Percentiles rank a stretch among this genome's conserved stretches.
These are phyloP conservation scores for Primulina eburnea DNA, from an alignment of 257 asterid genomes.

Conservation along the genomic window DNA sequence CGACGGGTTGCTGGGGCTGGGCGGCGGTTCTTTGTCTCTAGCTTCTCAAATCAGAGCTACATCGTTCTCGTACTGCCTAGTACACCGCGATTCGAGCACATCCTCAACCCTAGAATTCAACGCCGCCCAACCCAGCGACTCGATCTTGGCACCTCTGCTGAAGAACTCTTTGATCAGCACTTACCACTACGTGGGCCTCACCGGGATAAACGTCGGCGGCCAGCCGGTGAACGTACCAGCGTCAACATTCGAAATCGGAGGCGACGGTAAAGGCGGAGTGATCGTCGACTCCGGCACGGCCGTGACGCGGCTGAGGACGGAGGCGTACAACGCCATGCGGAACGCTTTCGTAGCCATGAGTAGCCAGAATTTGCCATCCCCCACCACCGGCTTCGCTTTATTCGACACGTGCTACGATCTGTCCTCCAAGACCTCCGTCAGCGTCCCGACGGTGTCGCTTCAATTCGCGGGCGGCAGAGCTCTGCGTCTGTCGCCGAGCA, in stretches of 20 bases:
- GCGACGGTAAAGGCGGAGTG: conserved; percentile 67
- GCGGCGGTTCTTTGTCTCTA: conserved; percentile 60
- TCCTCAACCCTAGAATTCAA: conserved; percentile 72
- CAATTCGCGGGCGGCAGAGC: conserved; percentile 45
- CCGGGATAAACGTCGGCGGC: conserved; percentile 68
- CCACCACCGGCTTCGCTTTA: conserved; percentile 38
- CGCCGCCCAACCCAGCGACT: conserved; percentile 53
- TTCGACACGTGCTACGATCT: conserved; percentile 80
- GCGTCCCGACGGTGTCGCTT: conserved; percentile 66
- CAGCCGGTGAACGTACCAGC: conserved; percentile 33
- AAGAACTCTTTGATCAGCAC: conserved; percentile 34
- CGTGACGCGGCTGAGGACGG: conserved; percentile 58
- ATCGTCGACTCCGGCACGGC: conserved; percentile 93
- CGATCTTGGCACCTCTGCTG: conserved; percentile 53
- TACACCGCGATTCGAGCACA: conserved; percentile 60
- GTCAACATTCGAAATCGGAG: conserved; percentile 34
- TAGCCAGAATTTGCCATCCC: conserved; percentile 31
- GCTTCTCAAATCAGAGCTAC: conserved; percentile 63
- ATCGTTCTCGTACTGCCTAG: conserved; percentile 79
- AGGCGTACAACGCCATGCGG: conserved; percentile 48
- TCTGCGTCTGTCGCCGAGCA: conserved; percentile 46
- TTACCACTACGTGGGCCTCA: conserved; percentile 55
- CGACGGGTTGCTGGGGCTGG: conserved; percentile 69
- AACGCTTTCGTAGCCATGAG: conserved; percentile 43
- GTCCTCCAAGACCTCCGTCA: conserved; percentile 33